A percentile compares a stretch with the other conserved stretches of the same genome.
These are phyloP conservation scores for Camillea tinctor DNA, from an alignment of 2,329 filamentous ascomycete species.

Conservation along the genomic window DNA sequence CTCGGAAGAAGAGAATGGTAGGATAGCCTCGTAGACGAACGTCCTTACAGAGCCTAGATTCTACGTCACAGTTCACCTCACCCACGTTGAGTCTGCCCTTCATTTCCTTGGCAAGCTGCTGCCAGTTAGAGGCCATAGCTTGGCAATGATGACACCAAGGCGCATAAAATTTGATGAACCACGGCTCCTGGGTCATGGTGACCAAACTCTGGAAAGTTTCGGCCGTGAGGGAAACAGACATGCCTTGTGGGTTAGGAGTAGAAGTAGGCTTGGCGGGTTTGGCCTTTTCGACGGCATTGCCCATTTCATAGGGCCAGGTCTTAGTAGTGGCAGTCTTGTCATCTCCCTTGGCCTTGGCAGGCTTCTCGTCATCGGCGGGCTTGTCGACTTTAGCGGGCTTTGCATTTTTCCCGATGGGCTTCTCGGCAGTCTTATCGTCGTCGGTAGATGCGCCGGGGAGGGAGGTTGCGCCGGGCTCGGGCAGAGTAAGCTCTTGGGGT, in stretches of 20 bases:
- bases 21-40: constrained; percentile 77
- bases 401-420: constrained; percentile 15
- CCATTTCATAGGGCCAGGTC: constrained; percentile 3
- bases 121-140: constrained; percentile 86
- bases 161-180: constrained; percentile 99
- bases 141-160: constrained; percentile 98
- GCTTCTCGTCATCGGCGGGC: constrained; percentile 25
- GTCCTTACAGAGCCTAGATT: constrained; percentile 89
- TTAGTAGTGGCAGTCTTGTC: constrained; percentile 22
- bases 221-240: constrained; percentile 72
- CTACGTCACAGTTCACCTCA: constrained; percentile 90
- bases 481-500: constrained; percentile 65
- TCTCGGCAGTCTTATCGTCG: constrained; percentile 16
- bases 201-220: constrained; percentile 86
- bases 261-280: constrained; percentile 53
- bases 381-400: constrained; percentile 30
- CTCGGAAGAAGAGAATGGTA: constrained; percentile 89
- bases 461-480: constrained; percentile 64
- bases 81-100: constrained; percentile 85
- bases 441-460: constrained; percentile 31
- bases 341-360: constrained; percentile 28
- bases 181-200: constrained; percentile 83
- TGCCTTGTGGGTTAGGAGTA: constrained; percentile 72
- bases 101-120: constrained; percentile 87
- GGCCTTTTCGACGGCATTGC: constrained; percentile 13